A percentile compares a stretch with the other conserved stretches of the same genome.
These are phyloP conservation scores for Puccinia coronata DNA, from an alignment of 1,284 basidiomycete species.

Conservation along the genomic window DNA sequence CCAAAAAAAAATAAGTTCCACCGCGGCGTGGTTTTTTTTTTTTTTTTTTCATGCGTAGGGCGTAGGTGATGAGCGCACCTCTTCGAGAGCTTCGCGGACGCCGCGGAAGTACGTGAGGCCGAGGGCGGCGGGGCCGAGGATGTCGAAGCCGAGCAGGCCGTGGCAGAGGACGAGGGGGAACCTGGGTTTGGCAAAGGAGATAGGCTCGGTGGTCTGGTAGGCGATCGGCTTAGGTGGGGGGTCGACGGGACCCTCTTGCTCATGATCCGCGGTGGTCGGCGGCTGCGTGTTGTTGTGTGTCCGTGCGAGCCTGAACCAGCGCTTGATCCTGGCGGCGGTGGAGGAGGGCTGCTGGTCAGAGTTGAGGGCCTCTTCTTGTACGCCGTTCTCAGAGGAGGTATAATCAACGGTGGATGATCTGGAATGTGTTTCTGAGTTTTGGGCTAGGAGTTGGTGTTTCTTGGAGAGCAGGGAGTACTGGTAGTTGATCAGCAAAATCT, in stretches of 20 bases:
- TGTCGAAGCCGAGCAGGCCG: slow-evolving; percentile 72
- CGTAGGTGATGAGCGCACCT: too few species aligned
- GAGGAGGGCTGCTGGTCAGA: too few species aligned
- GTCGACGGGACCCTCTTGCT: too few species aligned
- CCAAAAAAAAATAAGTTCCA: too few species aligned
- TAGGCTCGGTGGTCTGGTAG: slow-evolving; percentile 15
- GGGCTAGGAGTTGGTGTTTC: too few species aligned
- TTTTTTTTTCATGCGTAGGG: too few species aligned
- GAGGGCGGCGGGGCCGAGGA: slow-evolving; percentile 65
- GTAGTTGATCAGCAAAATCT: neutral
- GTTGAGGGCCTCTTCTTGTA: neutral
- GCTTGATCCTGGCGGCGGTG: neutral
- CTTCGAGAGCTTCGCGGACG: slow-evolving; percentile 83
- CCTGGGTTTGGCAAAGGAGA: slow-evolving; percentile 70
- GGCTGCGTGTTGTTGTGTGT: neutral
- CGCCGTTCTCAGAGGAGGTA: too few species aligned
- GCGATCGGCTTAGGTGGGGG: neutral
- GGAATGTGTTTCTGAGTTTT: neutral
- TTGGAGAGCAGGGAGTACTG: neutral
- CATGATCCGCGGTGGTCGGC: neutral
- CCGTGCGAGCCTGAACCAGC: neutral
- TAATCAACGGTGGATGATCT: neutral
- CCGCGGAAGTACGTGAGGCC: slow-evolving; percentile 93
- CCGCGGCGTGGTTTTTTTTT: too few species aligned
- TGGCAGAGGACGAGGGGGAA: slow-evolving; percentile 91